Evolutionary conservation across 495 filamentous ascomycete species (phyloP).

Genomic region (Poronia punctata): DNA sequence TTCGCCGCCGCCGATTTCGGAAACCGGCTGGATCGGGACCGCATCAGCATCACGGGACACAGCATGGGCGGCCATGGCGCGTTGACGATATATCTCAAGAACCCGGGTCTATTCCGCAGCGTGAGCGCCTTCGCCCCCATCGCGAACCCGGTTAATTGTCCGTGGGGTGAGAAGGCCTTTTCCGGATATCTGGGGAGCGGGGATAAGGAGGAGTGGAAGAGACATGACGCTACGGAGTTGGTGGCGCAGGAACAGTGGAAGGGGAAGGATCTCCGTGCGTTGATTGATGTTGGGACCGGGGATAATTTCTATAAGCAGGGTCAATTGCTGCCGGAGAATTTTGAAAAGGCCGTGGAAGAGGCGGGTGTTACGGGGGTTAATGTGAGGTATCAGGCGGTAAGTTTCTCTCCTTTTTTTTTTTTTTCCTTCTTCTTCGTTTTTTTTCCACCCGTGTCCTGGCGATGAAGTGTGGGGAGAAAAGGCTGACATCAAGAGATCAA

Average conservation of each 20-base stretch:
- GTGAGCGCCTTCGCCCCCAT: slow-evolving; percentile 92
- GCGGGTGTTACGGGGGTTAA: slow-evolving; percentile 58
- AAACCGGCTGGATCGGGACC: slow-evolving; percentile 50
- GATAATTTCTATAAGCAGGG: slow-evolving; percentile 94
- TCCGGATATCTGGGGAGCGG: slow-evolving; percentile 76
- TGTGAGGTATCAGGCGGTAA: slow-evolving; percentile 71
- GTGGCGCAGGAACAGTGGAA: slow-evolving; percentile 57
- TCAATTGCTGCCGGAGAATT: slow-evolving; percentile 90
- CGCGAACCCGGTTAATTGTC: slow-evolving; percentile 73
- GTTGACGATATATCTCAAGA: slow-evolving; percentile 81
- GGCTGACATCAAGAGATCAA: not conserved
- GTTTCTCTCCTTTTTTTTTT: slow-evolving; percentile 9
- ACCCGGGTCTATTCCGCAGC: slow-evolving; percentile 80
- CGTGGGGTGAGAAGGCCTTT: slow-evolving; percentile 96
- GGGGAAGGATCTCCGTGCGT: slow-evolving; percentile 54
- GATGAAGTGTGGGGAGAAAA: too few relatives aligned
- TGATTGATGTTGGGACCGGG: slow-evolving; percentile 87
- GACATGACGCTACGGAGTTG: slow-evolving; percentile 89
- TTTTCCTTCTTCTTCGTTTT: not conserved
- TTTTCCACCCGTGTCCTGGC: not conserved
- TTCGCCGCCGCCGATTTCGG: slow-evolving; percentile 52
- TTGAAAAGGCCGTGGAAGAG: slow-evolving; percentile 69
- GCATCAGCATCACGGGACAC: slow-evolving; percentile 82
- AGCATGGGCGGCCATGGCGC: slow-evolving; percentile 97
- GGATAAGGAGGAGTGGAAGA: slow-evolving; percentile 66